Conservation (phyloP, 768 basidiomycete genomes). For the Russula sp. region DNA sequence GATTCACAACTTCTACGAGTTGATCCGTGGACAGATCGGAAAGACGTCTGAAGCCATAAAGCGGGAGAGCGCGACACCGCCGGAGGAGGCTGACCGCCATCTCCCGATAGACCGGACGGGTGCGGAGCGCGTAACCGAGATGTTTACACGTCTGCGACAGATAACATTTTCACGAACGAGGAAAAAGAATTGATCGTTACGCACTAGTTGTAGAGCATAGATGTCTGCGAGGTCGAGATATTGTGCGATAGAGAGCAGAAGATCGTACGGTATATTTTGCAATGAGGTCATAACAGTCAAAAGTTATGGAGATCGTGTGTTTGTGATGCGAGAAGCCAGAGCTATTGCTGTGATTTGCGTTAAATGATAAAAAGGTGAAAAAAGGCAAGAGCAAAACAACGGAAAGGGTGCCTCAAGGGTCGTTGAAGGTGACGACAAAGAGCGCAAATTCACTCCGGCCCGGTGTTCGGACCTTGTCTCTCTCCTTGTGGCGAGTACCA, state of each 20-base stretch:
- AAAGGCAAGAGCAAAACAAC: neutral
- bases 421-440: constrained; percentile 1
- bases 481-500: neutral
- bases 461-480: neutral
- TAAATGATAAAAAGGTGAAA: neutral
- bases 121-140: constrained; percentile 53
- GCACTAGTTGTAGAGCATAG: constrained; percentile 54
- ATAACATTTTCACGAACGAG: neutral
- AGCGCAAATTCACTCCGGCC: constrained; percentile 3
- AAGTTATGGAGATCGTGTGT: neutral
- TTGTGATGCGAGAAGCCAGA: neutral
- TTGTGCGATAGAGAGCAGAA: constrained; percentile 60
- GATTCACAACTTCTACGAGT: constrained; percentile 58
- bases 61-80: constrained; percentile 61
- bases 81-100: constrained; percentile 57
- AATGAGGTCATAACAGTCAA: constrained; percentile 26
- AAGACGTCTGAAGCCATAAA: constrained; percentile 63
- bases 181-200: constrained; percentile 25
- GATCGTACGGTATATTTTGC: constrained; percentile 57
- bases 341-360: neutral
- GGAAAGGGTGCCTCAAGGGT: neutral
- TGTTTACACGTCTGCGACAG: constrained; percentile 52
- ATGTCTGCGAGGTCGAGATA: constrained; percentile 58
- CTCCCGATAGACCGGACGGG: constrained; percentile 62
- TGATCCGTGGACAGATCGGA: constrained; percentile 57